Base-by-base conservation (phyloP, 148 eudicot species). In the Nepenthes gracilis region DNA sequence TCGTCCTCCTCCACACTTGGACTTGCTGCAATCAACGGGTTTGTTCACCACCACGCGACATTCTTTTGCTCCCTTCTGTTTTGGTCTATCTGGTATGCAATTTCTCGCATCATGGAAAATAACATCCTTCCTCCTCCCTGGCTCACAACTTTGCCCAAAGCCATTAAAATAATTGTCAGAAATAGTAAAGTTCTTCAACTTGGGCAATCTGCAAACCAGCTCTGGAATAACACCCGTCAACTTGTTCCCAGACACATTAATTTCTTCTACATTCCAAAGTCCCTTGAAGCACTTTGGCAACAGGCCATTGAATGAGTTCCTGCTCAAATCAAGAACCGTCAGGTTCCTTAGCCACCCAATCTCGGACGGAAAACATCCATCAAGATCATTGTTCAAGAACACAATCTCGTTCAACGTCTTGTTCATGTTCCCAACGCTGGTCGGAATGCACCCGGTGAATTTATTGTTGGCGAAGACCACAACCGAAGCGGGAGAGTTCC, bases 401-500 rank as follows among this genome's bases (percentile, higher is more conserved):
- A 64, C 40, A 37, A 85, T 47, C 52, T 88, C 79, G 2, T 85
- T 74, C 38, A 88, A 54, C 10, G 69, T 74, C 10, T 40, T 63
- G 0, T 34, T 34, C 86, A 83, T 81, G 0, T 64, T 67, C 2
- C 90, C 94, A 10, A 89, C 76, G 72, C 71, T 81, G 1, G 37
- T 60, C 0, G 96, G 96, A 49, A 89, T 78, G 65, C 90, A 81
- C 0, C 97, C 97, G 0, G 47, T 76, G 54, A 89, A 77, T 14
- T 76, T 67, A 68, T 86, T 90, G 63, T 86, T 72, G 1, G 91
- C 73, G 4, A 90, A 68, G 32, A 86, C 95, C 32, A 79, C 57
- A 15, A 84, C 83, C 0, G 97, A 90, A 6, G 68, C 85, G 0
- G 78, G 55, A 0, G 91, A 82, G 13, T 83, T 81, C 12, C 97